A percentile compares a stretch with the other conserved stretches of the same genome.
Conservation (phyloP, 1,139 yeast species). For the Casaregolazyma suthepensis region DNA sequence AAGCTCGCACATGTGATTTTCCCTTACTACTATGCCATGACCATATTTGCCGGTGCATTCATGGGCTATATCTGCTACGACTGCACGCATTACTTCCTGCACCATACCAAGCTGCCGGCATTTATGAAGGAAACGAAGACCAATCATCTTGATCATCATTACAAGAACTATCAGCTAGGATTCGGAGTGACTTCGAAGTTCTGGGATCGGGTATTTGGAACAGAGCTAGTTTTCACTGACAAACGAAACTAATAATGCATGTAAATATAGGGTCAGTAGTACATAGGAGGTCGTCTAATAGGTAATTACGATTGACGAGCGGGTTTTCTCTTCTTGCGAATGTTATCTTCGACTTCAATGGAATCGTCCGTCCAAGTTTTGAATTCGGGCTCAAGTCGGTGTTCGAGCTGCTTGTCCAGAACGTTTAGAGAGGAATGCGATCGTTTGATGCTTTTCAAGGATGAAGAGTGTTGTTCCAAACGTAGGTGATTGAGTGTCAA, state of each 20-base stretch:
- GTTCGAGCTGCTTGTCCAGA: not conserved
- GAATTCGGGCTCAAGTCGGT: not conserved
- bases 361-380: not conserved
- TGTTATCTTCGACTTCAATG: not conserved
- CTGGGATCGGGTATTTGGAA: conserved; percentile 90
- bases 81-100: conserved; percentile 82
- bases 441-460: not conserved
- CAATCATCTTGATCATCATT: conserved; percentile 93
- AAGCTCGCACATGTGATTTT: conserved; percentile 51
- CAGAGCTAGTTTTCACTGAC: conserved; percentile 40
- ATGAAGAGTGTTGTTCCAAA: not conserved
- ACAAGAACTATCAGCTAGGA: conserved; percentile 92
- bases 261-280: not conserved
- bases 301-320: not conserved
- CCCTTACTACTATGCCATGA: conserved; percentile 53
- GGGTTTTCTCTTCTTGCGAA: not conserved
- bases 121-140: conserved; percentile 74
- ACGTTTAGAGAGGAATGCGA: not conserved
- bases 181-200: conserved; percentile 91
- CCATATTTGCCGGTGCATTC: conserved; percentile 88
- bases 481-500: not conserved
- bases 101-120: conserved; percentile 74
- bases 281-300: not conserved
- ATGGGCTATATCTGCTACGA: conserved; percentile 90
- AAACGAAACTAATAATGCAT: conserved; percentile 11